These are phyloP conservation scores for Tolypocladium endophyticum DNA, from an alignment of 2,329 filamentous ascomycete genomes.

Conservation along the genomic window DNA sequence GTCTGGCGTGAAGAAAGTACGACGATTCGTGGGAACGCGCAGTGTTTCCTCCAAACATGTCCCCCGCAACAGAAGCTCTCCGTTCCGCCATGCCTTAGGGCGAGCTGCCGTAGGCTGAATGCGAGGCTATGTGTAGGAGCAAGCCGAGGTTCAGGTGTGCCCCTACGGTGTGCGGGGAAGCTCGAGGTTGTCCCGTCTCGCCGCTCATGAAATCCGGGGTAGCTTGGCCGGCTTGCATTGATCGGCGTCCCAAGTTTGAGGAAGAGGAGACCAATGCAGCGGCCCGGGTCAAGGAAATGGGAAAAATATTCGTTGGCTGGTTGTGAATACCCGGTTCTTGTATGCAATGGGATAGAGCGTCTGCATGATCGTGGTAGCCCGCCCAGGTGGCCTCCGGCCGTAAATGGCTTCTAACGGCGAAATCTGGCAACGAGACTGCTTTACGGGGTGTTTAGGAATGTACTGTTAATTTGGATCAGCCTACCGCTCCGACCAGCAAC, in stretches of 20 bases:
- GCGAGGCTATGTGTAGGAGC: not conserved
- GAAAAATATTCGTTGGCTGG: too few species aligned
- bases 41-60: not conserved
- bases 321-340: too few species aligned
- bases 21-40: not conserved
- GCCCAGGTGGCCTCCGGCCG: too few species aligned
- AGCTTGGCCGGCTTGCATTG: not conserved
- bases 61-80: not conserved
- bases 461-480: too few species aligned
- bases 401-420: too few species aligned
- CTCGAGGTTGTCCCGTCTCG: not conserved
- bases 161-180: slow-evolving; percentile 1
- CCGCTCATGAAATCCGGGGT: not conserved
- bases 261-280: not conserved
- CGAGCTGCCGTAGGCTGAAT: not conserved
- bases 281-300: too few species aligned
- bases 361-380: too few species aligned
- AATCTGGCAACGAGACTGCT: too few species aligned
- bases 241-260: not conserved
- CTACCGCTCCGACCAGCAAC: too few species aligned
- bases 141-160: slow-evolving; percentile 1
- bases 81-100: not conserved
- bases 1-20: not conserved
- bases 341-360: too few species aligned
- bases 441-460: too few species aligned